phyloP scores from a whole-genome alignment of 805 yeast genomes.

The Sugiyamaella americana region DNA sequence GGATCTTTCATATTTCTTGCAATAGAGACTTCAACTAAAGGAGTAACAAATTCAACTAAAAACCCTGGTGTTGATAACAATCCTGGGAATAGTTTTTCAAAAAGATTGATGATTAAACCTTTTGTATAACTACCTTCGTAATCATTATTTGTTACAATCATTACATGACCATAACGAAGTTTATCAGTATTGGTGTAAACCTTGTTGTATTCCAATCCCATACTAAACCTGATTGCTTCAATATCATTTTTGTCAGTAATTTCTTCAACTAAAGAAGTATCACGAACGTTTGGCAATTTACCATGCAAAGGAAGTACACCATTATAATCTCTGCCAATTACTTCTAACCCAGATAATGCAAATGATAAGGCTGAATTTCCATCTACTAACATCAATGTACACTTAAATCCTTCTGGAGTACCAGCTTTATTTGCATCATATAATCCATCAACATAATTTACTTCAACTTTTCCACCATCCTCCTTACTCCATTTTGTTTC shows the following conservation, averaged over 20 bases:
- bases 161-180: constrained; percentile 88
- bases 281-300: constrained; percentile 90
- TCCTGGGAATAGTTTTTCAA: constrained; percentile 93
- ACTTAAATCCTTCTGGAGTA: constrained; percentile 81
- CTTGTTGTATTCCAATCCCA: constrained; percentile 92
- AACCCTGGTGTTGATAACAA: constrained; percentile 85
- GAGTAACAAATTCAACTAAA: constrained; percentile 89
- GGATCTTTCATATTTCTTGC: constrained; percentile 40
- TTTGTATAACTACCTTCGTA: constrained; percentile 98
- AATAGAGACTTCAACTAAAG: constrained; percentile 85
- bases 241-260: constrained; percentile 89
- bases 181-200: constrained; percentile 65
- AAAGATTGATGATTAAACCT: constrained; percentile 86
- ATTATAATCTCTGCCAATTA: constrained; percentile 89
- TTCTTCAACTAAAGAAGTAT: constrained; percentile 95
- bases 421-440: constrained; percentile 98
- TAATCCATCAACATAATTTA: constrained; percentile 83
- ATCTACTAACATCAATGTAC: constrained; percentile 90
- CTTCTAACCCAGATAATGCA: constrained; percentile 90
- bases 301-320: constrained; percentile 96
- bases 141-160: constrained; percentile 99
- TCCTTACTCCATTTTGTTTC: constrained; percentile 80
- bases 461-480: constrained; percentile 79
- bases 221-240: constrained; percentile 88
- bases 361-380: constrained; percentile 93